A percentile compares a stretch with the other conserved stretches of the same genome.
These are phyloP conservation scores for Talaromyces rugulosus DNA, from an alignment of 2,329 filamentous ascomycete genomes.

Conservation along the genomic window DNA sequence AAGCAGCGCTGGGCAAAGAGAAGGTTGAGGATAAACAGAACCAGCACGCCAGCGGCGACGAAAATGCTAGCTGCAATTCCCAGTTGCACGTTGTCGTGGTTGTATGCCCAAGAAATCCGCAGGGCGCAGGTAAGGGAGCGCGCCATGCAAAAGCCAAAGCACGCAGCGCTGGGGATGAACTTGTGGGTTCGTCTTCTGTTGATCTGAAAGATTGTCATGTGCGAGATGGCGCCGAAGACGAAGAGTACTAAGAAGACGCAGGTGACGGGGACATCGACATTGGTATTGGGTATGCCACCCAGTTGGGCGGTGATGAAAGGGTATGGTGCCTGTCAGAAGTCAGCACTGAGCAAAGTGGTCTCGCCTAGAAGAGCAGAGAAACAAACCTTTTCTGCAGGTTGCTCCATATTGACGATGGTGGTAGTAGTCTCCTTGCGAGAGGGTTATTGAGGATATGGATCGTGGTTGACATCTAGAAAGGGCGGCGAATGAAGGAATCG, in stretches of 20 bases:
- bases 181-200: constrained; percentile 44
- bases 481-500: not conserved
- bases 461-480: not conserved
- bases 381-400: not conserved
- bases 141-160: constrained; percentile 50
- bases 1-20: constrained; percentile 72
- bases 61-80: constrained; percentile 63
- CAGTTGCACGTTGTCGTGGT: constrained; percentile 41
- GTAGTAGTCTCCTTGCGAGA: not conserved
- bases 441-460: not conserved
- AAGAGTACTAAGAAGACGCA: constrained; percentile 56
- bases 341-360: not conserved
- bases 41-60: constrained; percentile 66
- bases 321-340: constrained; percentile 23
- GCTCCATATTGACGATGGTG: not conserved
- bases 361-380: not conserved
- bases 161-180: constrained; percentile 44
- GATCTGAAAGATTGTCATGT: constrained; percentile 43
- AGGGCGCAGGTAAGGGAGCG: constrained; percentile 45
- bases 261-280: constrained; percentile 62
- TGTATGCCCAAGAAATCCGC: constrained; percentile 53
- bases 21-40: constrained; percentile 75
- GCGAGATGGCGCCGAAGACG: constrained; percentile 35
- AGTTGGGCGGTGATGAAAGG: constrained; percentile 25
- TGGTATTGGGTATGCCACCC: constrained; percentile 49